Evolutionary conservation across 805 yeast genomes (phyloP).

Genomic region (Candida ficus): DNA sequence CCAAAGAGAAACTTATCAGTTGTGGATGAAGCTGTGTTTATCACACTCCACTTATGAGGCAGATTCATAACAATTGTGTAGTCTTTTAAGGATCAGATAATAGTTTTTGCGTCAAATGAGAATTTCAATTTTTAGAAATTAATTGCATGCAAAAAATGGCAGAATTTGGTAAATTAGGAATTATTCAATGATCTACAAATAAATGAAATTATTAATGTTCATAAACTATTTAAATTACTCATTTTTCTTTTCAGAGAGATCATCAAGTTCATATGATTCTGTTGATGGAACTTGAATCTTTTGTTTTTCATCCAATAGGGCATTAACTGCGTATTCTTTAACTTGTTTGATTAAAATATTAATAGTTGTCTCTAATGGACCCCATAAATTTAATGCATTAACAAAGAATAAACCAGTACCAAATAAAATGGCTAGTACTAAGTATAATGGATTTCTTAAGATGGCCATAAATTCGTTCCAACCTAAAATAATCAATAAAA

Average conservation of each 20-base stretch:
- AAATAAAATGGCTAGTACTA: slow-evolving; percentile 52
- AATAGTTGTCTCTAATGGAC: slow-evolving; percentile 63
- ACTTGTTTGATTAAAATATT: slow-evolving; percentile 53
- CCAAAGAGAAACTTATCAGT: slow-evolving; percentile 16
- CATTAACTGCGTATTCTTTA: slow-evolving; percentile 49
- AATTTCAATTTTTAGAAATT: too few relatives aligned
- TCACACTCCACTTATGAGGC: slow-evolving; percentile 21
- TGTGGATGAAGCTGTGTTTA: slow-evolving; percentile 7
- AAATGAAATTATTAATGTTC: too few relatives aligned
- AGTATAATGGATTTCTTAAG: slow-evolving; percentile 78
- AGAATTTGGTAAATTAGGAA: too few relatives aligned
- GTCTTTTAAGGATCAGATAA: not conserved
- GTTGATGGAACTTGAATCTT: slow-evolving; percentile 7
- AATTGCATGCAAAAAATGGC: too few relatives aligned
- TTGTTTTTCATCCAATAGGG: slow-evolving; percentile 46
- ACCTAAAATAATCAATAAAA: slow-evolving; percentile 70
- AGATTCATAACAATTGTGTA: slow-evolving; percentile 11
- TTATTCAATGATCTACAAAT: too few relatives aligned
- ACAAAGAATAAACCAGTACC: slow-evolving; percentile 63
- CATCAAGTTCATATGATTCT: slow-evolving; percentile 29
- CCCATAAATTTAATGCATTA: slow-evolving; percentile 66
- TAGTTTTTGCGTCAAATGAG: not conserved
- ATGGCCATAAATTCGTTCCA: slow-evolving; percentile 95
- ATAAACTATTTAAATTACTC: too few relatives aligned
- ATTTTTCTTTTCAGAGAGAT: slow-evolving; percentile 21